Base-by-base conservation (phyloP, 192 early-diverging fungal species). In the Podila minutissima region DNA sequence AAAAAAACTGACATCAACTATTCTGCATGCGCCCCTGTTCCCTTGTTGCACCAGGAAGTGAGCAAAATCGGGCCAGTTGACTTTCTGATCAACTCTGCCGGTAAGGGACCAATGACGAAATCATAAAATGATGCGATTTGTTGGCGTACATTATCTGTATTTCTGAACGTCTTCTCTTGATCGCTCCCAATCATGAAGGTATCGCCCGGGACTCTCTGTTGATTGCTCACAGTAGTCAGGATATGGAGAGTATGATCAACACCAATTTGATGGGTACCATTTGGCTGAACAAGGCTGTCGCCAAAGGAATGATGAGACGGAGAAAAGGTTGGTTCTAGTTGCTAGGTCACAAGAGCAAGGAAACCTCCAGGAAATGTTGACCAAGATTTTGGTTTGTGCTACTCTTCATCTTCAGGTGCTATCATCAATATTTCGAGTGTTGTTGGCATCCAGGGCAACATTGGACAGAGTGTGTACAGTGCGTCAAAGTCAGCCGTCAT, bases 361-460 rank as follows among this genome's bases (percentile, higher is more conserved):
- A 17, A 29, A 41, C 13, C 11, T 55, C 24, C 33, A 33, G 3
- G 6, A 22, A 6, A 61, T 41, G 8, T 9, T 41, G 13, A 46
- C 11, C 1, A 46, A 46, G 12, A 0, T 17, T 15, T 46, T 46
- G 41, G 4, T 78, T 31, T 66, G 5, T 5, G 55, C 29, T 12
- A 28, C 55, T 41, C 67, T 74, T 82, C n/a, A 82, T 37, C 50
- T 69, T 0, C 49, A 66, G 92, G 92, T 1, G 87, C 85, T 55
- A 95, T 98, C 65, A 88, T 98, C 85, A 97, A 97, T 77, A 88
- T 98, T 29, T 87, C 94, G 5, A 95, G 94, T 66, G 89, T 94
- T 3, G 85, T 94, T 37, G 97, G 96, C n/a, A 66, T 89, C 8
- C 71, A 86, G 24, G 92, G 92, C n/a, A 93, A 92, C 64, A 65